phyloP scores from a whole-genome alignment of 179 eudicot species.

The Beta corolliflora region DNA sequence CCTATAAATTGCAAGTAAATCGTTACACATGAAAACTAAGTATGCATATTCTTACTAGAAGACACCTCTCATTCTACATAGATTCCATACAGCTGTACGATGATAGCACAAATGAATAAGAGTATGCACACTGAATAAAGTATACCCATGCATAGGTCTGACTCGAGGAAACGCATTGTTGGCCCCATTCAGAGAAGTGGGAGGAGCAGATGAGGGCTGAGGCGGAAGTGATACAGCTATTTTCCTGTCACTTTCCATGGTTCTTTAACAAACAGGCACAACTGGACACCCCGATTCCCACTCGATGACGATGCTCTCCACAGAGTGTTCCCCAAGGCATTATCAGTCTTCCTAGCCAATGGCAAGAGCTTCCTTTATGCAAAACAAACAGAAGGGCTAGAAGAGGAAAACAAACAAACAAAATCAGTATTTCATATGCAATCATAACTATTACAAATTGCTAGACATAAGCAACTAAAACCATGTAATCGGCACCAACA shows the following conservation, averaged over 20 bases:
- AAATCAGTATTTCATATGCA: background rate
- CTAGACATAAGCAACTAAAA: background rate
- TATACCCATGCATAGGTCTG: slow-evolving; percentile 77
- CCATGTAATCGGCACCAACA: background rate
- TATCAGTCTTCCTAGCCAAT: slow-evolving; percentile 47
- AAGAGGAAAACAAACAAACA: slow-evolving; percentile 6
- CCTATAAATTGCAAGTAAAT: background rate
- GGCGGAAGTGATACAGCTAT: slow-evolving; percentile 38
- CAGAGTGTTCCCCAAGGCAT: slow-evolving; percentile 62
- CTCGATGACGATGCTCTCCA: slow-evolving; percentile 46
- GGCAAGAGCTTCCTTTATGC: slow-evolving; percentile 38
- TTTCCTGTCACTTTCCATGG: slow-evolving; percentile 69
- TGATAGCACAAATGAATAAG: background rate
- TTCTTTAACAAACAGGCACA: slow-evolving; percentile 38
- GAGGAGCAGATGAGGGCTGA: slow-evolving; percentile 30
- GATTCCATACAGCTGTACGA: background rate
- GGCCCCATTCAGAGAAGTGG: slow-evolving; percentile 38
- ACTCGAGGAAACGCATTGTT: slow-evolving; percentile 48
- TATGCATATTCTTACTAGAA: background rate
- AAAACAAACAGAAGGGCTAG: slow-evolving; percentile 27
- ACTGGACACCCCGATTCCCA: slow-evolving; percentile 51
- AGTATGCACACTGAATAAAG: slow-evolving; percentile 7
- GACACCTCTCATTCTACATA: background rate
- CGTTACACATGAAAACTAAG: background rate
- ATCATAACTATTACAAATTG: background rate